Percentiles rank a stretch among this genome's conserved stretches.
Evolutionary conservation across 371 early-diverging fungal genomes (phyloP).

Genomic region (Syncephalis fuscata): DNA sequence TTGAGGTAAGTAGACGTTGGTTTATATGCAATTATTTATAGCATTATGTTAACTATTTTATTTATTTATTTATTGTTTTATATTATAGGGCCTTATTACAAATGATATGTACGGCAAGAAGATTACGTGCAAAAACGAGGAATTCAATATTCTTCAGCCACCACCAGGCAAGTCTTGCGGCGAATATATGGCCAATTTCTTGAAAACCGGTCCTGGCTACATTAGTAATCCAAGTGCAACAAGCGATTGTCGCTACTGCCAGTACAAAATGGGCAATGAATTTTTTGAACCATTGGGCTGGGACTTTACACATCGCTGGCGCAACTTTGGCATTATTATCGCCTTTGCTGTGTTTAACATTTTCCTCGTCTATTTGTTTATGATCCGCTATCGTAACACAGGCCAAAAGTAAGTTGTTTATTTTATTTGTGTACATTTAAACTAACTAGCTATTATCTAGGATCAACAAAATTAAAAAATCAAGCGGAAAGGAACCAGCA

Average conservation of each 20-base stretch:
- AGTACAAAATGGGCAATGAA: conserved; percentile 35
- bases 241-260: conserved; percentile 43
- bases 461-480: not conserved
- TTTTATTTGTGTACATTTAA: too few relatives aligned
- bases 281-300: conserved; percentile 35
- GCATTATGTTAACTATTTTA: too few relatives aligned
- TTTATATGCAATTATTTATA: too few relatives aligned
- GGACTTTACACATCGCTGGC: conserved; percentile 46
- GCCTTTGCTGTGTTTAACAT: not conserved
- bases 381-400: too few relatives aligned
- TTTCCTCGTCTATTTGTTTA: too few relatives aligned
- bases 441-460: not conserved
- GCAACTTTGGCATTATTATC: conserved; percentile 41
- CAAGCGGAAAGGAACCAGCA: too few relatives aligned
- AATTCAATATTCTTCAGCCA: conserved; percentile 25
- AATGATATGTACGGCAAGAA: conserved; percentile 39
- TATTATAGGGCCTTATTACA: conserved; percentile 25
- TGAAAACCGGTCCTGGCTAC: conserved; percentile 33
- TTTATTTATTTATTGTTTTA: too few relatives aligned
- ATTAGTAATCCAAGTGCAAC: conserved; percentile 26
- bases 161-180: conserved; percentile 44
- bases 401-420: too few relatives aligned
- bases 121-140: conserved; percentile 27
- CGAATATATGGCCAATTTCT: conserved; percentile 35
- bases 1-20: too few relatives aligned